Evolutionary conservation across 305 asterid species (phyloP).

Genomic region (Rubia peregrina): DNA sequence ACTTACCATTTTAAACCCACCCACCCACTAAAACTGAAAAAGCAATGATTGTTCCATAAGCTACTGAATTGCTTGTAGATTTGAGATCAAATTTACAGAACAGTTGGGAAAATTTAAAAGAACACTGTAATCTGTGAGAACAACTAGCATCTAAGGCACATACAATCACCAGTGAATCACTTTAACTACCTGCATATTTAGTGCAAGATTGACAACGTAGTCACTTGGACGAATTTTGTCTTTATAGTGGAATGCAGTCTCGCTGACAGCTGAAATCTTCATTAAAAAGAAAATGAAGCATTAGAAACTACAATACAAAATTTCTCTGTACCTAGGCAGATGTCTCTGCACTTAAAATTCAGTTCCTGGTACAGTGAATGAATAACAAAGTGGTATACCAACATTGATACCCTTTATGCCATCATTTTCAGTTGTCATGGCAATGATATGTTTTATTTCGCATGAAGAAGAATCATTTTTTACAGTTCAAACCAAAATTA

Average conservation of each 20-base stretch:
- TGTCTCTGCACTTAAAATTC: not conserved
- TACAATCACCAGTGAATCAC: constrained; percentile 8
- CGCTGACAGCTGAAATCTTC: constrained; percentile 90
- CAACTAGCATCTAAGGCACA: not conserved
- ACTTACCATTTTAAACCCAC: not conserved
- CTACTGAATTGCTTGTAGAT: not conserved
- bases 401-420: not conserved
- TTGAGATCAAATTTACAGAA: not conserved
- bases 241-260: constrained; percentile 81
- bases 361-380: not conserved
- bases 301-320: constrained; percentile 16
- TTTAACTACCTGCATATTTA: constrained; percentile 70
- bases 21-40: not conserved
- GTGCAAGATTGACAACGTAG: constrained; percentile 63
- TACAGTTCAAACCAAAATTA: not conserved
- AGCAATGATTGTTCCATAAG: not conserved
- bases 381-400: not conserved
- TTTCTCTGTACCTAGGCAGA: not conserved
- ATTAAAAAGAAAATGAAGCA: constrained; percentile 18
- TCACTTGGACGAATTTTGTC: constrained; percentile 81
- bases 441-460: not conserved
- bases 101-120: not conserved
- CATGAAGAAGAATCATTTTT: not conserved
- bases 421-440: not conserved
- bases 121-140: not conserved